Evolutionary conservation across 2,329 filamentous ascomycete species (phyloP).

Genomic region (Trichoderma lentiforme): DNA sequence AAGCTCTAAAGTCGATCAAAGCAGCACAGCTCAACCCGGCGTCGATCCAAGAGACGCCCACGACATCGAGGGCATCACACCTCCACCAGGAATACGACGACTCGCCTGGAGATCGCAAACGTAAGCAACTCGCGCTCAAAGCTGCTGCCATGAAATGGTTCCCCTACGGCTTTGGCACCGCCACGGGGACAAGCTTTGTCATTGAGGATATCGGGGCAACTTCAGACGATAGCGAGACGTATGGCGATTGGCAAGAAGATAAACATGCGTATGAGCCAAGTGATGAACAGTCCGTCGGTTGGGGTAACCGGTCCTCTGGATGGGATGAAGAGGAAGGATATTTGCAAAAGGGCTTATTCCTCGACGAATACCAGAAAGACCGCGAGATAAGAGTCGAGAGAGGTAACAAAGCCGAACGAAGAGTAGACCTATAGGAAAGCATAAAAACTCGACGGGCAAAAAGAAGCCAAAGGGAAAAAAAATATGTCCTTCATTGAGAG

Average conservation of each 20-base stretch:
- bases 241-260: constrained; percentile 38
- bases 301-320: constrained; percentile 19
- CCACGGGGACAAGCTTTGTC: constrained; percentile 40
- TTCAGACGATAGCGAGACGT: constrained; percentile 42
- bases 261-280: constrained; percentile 23
- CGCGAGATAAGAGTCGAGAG: neutral
- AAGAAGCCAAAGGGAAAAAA: neutral
- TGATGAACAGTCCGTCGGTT: neutral
- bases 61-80: neutral
- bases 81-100: constrained; percentile 19
- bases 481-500: neutral
- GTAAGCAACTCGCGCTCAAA: constrained; percentile 36
- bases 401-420: neutral
- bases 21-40: neutral
- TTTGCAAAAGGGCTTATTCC: constrained; percentile 8
- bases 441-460: neutral
- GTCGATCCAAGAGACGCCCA: neutral
- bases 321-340: constrained; percentile 21
- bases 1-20: neutral
- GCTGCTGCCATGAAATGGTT: constrained; percentile 45
- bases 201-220: constrained; percentile 45
- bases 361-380: constrained; percentile 20
- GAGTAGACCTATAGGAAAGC: neutral
- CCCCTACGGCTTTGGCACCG: constrained; percentile 45
- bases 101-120: constrained; percentile 35